phyloP scores from a whole-genome alignment of 2,329 filamentous ascomycete species.

The Nemania sp. region DNA sequence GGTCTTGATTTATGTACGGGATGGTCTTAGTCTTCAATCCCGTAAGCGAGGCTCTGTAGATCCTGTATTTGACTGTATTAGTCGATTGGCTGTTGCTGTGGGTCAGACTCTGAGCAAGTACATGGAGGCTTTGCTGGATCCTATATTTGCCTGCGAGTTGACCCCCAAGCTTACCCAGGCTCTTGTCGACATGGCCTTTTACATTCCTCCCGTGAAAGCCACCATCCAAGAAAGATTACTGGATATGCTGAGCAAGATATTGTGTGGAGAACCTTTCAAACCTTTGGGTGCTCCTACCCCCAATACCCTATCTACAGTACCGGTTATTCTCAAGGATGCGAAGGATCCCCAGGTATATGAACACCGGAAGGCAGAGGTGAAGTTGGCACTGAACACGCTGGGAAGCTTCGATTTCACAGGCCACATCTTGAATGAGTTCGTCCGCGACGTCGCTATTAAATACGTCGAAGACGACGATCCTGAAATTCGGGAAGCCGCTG shows the following conservation, averaged over 20 bases:
- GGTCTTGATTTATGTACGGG: conserved; percentile 91
- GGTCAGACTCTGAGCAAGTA: conserved; percentile 98
- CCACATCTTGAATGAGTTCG: conserved; percentile 97
- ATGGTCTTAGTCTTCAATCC: conserved; percentile 86
- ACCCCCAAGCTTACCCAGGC: conserved; percentile 95
- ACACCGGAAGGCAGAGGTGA: conserved; percentile 85
- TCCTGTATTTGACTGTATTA: conserved; percentile 97
- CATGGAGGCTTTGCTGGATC: conserved; percentile 93
- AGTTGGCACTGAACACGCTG: conserved; percentile 90
- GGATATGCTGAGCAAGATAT: conserved; percentile 92
- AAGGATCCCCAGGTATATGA: conserved; percentile 87
- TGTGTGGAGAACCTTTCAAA: conserved; percentile 92
- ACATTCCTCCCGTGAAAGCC: conserved; percentile 93
- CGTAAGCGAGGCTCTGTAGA: conserved; percentile 72
- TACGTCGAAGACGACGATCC: conserved; percentile 97
- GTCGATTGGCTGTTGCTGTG: conserved; percentile 92
- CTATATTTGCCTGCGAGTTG: conserved; percentile 95
- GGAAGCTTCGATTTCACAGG: conserved; percentile 97
- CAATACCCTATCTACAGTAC: conserved; percentile 83
- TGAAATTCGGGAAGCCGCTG: conserved; percentile 92
- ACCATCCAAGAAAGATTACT: conserved; percentile 94
- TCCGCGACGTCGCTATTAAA: conserved; percentile 96
- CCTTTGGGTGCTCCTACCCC: conserved; percentile 88
- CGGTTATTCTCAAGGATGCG: conserved; percentile 86
- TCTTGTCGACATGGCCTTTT: conserved; percentile 97